Evolutionary conservation across 106 monocot species (phyloP), one percentile per base, ranked within the genome.

Genomic region (Allium sativum): DNA sequence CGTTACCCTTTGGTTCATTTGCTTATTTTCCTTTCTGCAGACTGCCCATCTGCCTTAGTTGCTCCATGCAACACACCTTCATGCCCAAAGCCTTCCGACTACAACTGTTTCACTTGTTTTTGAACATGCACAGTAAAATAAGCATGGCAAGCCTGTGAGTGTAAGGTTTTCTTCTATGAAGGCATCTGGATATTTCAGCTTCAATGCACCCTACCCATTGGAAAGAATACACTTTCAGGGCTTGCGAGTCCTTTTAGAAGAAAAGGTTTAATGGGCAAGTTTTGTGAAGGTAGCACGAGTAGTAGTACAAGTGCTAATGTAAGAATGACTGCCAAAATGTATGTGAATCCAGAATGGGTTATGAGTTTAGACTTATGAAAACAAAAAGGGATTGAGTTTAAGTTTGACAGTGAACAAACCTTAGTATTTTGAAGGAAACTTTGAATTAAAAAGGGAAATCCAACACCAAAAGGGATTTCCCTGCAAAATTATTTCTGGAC

Each of bases 71-170:
- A n/a, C n/a, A n/a, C n/a, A n/a, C n/a, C n/a, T n/a, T n/a, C 76
- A 62, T 22, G 64, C 62, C 65, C 70, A 69, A 9, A 85, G 55
- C 46, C 61, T 57, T 58, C 80, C 80, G 10, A 85, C 74, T 17
- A 80, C 80, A 11, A 85, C 77, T 42, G 68, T 71, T 67, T 74
- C 77, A 9, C 80, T 80, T 7, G 80, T 56, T 21, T 72, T 73
- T 0, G 80, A 60, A 1, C 16, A 14, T 18, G 31, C 79, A 10
- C 63, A 22, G 50, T 84, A 84, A 4, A 79, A 76, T 15, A 45
- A 58, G 1, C 76, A 76, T 10, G 84, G 80, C 12, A 70, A 64
- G 16, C 84, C 84, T 2, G 58, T 40, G 1, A 76, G n/a, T n/a
- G n/a, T n/a, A 11, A 84, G 21, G 50, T 79, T 79, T 50, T 73